Evolutionary conservation across 2,329 filamentous ascomycete species (phyloP).

Genomic region (Alternaria rosae): DNA sequence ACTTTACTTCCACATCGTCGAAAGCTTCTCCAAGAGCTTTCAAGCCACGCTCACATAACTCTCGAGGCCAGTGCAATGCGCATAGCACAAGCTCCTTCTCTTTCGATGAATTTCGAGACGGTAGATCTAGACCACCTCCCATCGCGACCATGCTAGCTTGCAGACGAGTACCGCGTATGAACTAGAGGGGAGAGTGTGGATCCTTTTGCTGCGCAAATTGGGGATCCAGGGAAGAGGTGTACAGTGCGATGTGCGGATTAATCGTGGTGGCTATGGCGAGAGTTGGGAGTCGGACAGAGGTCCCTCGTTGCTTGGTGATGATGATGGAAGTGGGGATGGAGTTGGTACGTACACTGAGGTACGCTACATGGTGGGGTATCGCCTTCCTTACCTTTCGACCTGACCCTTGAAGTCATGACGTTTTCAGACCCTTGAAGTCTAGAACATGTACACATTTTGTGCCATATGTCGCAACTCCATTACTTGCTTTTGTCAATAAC

Average conservation of each 20-base stretch:
- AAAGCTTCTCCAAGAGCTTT: conserved; percentile 40
- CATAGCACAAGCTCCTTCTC: conserved; percentile 50
- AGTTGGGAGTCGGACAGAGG: background rate
- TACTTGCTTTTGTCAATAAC: background rate
- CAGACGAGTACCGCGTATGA: background rate
- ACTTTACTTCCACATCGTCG: conserved; percentile 41
- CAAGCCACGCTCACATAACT: conserved; percentile 27
- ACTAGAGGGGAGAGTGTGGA: background rate
- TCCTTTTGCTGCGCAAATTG: background rate
- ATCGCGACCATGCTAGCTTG: conserved; percentile 46
- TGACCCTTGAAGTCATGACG: conserved; percentile 1
- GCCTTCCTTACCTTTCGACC: background rate
- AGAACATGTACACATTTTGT: background rate
- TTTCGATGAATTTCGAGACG: conserved; percentile 35
- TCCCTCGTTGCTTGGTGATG: background rate
- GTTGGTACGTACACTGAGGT: background rate
- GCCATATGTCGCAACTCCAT: background rate
- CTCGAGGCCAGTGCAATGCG: conserved; percentile 51
- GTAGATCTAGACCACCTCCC: conserved; percentile 53
- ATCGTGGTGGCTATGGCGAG: background rate
- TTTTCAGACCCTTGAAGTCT: background rate
- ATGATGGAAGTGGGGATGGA: background rate
- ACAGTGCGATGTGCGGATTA: background rate
- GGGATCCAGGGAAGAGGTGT: too few relatives aligned
- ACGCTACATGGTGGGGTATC: conserved; percentile 5